Evolutionary conservation across 2,329 filamentous ascomycete species (phyloP), one percentile per base, ranked within the genome.

Genomic region (Phoma sp.): DNA sequence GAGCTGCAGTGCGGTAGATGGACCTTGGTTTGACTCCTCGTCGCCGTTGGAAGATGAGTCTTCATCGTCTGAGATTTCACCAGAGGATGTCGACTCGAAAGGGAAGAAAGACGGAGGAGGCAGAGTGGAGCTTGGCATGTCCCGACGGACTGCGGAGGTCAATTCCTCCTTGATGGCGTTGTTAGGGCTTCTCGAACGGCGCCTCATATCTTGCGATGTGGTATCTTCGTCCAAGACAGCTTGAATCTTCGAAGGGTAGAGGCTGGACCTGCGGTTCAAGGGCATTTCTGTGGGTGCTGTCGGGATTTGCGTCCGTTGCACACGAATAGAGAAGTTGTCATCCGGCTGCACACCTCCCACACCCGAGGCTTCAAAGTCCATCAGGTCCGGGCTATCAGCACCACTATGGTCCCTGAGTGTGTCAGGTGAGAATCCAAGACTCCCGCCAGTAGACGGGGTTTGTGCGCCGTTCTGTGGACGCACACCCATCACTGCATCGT

Each of bases 91-190:
- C 2, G 72, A 74, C 34, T 76, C 73, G 39, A 76, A 70, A 0
- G 74, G 72, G 23, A 78, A 72, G 53, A 76, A 79, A 0, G 77
- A 76, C 0, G 79, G 74, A 1, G 77, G 76, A 2, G 80, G 80
- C 1, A 82, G 71, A 7, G 61, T 49, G 0, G 79, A 80, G 11
- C 72, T 77, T 0, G 76, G 76, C 6, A 81, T 40, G 81, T 93
- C 43, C 77, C 93, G 42, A 80, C 88, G 52, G 83, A 93, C 57
- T 77, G 89, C 52, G 80, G 91, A 60, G 77, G 88, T 34, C 80
- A 88, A 67, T 80, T 93, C 18, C 77, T 96, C 18, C 74, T 83
- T 51, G 87, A 96, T 78, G 1, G 67, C 47, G 2, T 54, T 53
- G 32, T 58, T 61, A 23, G 29, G 53, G 46, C 12, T 53, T 57